A percentile compares a stretch with the other conserved stretches of the same genome.
Conservation (phyloP, 2,329 filamentous ascomycete genomes). For the Colletotrichum spaethianum region DNA sequence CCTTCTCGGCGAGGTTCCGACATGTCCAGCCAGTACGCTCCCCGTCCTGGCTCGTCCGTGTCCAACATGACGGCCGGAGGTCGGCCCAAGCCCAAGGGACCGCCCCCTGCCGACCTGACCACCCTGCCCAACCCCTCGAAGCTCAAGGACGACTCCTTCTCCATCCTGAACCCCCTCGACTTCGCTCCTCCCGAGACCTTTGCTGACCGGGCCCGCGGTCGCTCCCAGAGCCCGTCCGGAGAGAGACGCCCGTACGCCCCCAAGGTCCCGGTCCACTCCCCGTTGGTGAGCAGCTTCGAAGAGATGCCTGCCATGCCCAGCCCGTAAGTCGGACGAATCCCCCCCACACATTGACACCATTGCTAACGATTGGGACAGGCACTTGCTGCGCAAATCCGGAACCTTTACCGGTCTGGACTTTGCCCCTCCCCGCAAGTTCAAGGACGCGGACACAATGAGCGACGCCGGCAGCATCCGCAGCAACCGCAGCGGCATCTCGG, state of each 20-base stretch:
- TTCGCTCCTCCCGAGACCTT: constrained; percentile 85
- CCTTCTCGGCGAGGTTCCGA: constrained; percentile 51
- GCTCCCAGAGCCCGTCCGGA: constrained; percentile 74
- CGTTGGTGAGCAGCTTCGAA: constrained; percentile 86
- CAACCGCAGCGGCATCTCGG: constrained; percentile 84
- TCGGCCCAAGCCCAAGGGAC: constrained; percentile 61
- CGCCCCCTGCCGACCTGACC: constrained; percentile 80
- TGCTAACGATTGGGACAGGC: constrained; percentile 60
- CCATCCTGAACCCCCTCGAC: constrained; percentile 78
- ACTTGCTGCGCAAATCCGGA: constrained; percentile 81
- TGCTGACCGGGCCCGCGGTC: constrained; percentile 78
- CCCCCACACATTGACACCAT: not conserved
- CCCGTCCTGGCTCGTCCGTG: constrained; percentile 77
- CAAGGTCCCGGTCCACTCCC: constrained; percentile 80
- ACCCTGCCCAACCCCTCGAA: constrained; percentile 89
- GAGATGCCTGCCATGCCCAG: constrained; percentile 89
- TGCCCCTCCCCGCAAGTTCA: constrained; percentile 82
- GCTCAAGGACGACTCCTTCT: constrained; percentile 85
- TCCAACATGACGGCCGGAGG: constrained; percentile 59
- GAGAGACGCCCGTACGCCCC: constrained; percentile 80
- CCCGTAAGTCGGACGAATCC: constrained; percentile 73
- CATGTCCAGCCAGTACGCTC: constrained; percentile 55
- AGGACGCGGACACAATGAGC: constrained; percentile 72
- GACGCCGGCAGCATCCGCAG: constrained; percentile 76
- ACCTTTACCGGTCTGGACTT: constrained; percentile 88